These are phyloP conservation scores for Clavulina sp. DNA, from an alignment of 768 basidiomycete species.

Conservation along the genomic window DNA sequence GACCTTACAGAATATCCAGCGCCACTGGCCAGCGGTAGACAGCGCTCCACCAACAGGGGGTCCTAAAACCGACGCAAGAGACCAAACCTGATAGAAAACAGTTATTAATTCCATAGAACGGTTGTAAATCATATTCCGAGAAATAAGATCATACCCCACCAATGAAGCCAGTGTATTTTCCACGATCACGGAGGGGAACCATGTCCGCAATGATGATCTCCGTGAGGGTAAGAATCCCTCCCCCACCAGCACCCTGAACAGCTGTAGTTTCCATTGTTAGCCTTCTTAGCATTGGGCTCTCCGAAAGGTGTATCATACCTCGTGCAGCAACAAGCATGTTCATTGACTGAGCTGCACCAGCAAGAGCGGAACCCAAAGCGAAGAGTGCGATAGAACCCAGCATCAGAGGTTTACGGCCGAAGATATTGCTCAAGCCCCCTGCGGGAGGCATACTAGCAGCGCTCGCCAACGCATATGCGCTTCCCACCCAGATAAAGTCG, in stretches of 20 bases:
- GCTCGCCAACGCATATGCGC: slow-evolving; percentile 14
- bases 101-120: no score
- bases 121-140: no score
- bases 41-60: no score
- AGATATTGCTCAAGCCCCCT: slow-evolving; percentile 21
- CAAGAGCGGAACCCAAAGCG: slow-evolving; percentile 24
- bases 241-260: slow-evolving; percentile 18
- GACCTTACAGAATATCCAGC: slow-evolving; percentile 25
- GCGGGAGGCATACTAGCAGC: slow-evolving; percentile 20
- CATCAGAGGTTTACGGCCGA: slow-evolving; percentile 22
- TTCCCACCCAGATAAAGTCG: slow-evolving; percentile 13
- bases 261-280: slow-evolving; percentile 14
- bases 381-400: slow-evolving; percentile 19
- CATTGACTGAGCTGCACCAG: slow-evolving; percentile 25
- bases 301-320: not conserved
- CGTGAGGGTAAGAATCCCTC: slow-evolving; percentile 16
- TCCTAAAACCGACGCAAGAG: no score
- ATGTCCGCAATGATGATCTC: slow-evolving; percentile 1
- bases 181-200: no score
- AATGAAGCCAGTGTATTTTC: no score
- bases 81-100: no score
- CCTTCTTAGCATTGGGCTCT: no score
- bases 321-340: slow-evolving; percentile 25
- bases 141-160: no score
- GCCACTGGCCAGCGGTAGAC: no score